Evolutionary conservation across 805 yeast genomes (phyloP), one percentile per base, ranked within the genome.

Genomic region (Lipomyces sp.): DNA sequence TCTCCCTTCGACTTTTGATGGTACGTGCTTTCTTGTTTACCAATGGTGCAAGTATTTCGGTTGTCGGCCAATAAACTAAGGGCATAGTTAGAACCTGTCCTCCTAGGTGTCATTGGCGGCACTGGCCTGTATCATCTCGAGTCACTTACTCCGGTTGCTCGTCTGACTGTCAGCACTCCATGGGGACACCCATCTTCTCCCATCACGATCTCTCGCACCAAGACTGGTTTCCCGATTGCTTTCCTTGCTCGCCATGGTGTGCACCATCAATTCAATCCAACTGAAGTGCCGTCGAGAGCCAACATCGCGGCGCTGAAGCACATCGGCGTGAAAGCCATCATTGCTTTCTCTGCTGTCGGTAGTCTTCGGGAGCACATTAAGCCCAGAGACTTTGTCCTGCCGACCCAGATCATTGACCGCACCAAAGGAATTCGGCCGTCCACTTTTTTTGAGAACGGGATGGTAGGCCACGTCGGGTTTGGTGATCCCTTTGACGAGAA

Each of bases 101-200:
- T 85, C 51, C 83, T 95, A 54, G 98, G 97, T 45, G 86, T 95
- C 72, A 95, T 95, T 77, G 99, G 99, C 53, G 99, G 99, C 53
- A 95, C 99, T 3, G 99, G 99, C n/a, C 84, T 95, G 37, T 95
- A 95, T 81, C 90, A 90, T 65, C 82, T 95, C 64, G 90, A 89
- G 53, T 87, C 90, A 64, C 82, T 95, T 64, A 84, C 87, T 58
- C 96, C 97, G 2, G 96, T 94, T 57, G 97, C 97, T 15, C 82
- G 88, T 72, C 80, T 95, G 53, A 86, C 91, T 15, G 79, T 92
- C 65, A 84, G 89, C 24, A 95, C 99, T 2, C 99, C 99, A 30
- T 95, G 98, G 98, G 99, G 99, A 10, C 85, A 84, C 72, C 97
- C 99, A 30, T 92, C 98, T 3, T 89, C 96, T 13, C 93, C 97